Base-by-base conservation (phyloP, 2,329 filamentous ascomycete species). In the Sclerotinia trifoliorum region DNA sequence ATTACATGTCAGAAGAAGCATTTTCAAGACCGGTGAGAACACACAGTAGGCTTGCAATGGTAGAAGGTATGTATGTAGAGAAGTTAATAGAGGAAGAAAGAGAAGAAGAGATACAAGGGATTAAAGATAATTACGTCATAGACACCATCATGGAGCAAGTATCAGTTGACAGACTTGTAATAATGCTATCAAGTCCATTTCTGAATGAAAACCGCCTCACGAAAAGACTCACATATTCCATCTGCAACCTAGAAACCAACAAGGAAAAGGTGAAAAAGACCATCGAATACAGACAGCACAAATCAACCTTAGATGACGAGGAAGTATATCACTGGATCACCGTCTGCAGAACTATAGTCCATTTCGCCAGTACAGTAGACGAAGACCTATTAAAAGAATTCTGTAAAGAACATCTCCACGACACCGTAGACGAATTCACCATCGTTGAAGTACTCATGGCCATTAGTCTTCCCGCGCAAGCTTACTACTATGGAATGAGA, bases 251-350 rank as follows among this genome's bases (percentile, higher is more conserved):
- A 7, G 21, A 21, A 58, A 39, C 42, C 1, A 15, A 10, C 2
- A 19, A 2, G 10, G 64, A 58, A 42, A 66, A 66, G 10, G 42
- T 67, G 2, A 62, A 67, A 46, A 67, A 51, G 21, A 62, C 65
- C 7, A 52, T 67, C 32, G 65, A 67, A 19, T 67, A 62, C n/a
- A 60, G 65, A 49, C 65, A 67, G 13, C 65, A 67, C 24, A 39
- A 44, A 11, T 67, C 65, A 21, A 60, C 57, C 15, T 13, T 67
- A 1, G 56, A 67, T 24, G 55, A 49, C 17, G 65, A 62, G 19
- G 65, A 67, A 35, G 32, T 67, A 1, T n/a, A 49, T n/a, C 44
- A 62, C 13, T 67, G 65, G 65, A 52, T 67, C 6, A 51, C 55
- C 5, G 48, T 67, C 2, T 67, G 65, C 21, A 39, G 11, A 35